Percentiles rank a stretch among this genome's conserved stretches.
Conservation (phyloP, 352 stramenopile genomes). For the Globisporangium solare region DNA sequence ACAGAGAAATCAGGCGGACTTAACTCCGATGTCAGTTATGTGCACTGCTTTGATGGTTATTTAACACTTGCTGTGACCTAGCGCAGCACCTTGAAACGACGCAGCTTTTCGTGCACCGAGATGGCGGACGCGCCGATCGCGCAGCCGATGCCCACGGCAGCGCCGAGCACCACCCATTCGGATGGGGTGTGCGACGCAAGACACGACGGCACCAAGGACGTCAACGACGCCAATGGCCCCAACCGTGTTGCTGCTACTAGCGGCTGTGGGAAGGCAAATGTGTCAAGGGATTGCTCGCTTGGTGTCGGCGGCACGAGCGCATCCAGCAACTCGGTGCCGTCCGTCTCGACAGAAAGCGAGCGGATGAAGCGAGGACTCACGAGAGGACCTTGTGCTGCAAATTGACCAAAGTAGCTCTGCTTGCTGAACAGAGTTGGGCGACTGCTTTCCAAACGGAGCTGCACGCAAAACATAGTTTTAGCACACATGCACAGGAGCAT, state of each 20-base stretch:
- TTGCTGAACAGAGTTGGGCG: constrained; percentile 3
- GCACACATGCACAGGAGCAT: not conserved
- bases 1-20: too few species aligned
- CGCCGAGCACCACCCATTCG: constrained; percentile 25
- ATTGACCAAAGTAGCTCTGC: constrained; percentile 17
- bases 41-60: not conserved
- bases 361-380: constrained; percentile 21
- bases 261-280: not conserved
- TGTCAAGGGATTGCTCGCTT: not conserved
- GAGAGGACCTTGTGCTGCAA: constrained; percentile 15
- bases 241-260: not conserved
- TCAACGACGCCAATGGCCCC: not conserved
- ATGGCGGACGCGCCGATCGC: constrained; percentile 22
- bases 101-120: constrained; percentile 1
- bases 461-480: not conserved
- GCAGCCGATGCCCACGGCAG: constrained; percentile 25
- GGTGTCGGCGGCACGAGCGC: not conserved
- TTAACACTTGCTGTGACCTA: not conserved
- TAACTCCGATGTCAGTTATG: not conserved
- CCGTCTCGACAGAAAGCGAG: constrained; percentile 17
- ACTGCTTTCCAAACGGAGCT: constrained; percentile 20
- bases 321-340: constrained; percentile 12
- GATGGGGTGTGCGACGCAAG: constrained; percentile 5
- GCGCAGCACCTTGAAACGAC: constrained; percentile 2
- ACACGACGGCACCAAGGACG: not conserved